Percentiles rank a stretch among this genome's conserved stretches.
Evolutionary conservation across 306 rosid genomes (phyloP).

Genomic region (Medicago arabica): DNA sequence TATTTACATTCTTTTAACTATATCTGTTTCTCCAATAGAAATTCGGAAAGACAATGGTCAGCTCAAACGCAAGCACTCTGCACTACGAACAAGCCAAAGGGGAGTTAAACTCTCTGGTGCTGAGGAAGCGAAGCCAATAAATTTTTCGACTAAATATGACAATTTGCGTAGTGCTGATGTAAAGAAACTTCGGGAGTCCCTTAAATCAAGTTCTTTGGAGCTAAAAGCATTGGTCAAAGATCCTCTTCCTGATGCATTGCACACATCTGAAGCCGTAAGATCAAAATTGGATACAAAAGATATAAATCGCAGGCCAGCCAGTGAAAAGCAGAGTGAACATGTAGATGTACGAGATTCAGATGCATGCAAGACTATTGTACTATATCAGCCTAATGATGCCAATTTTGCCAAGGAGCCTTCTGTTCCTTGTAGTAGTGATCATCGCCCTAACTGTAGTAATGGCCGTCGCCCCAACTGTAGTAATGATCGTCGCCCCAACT

Average conservation of each 20-base stretch:
- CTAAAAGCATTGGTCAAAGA: conserved; percentile 64
- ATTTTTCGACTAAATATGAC: conserved; percentile 28
- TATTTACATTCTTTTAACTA: conserved; percentile 2
- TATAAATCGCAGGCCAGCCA: conserved; percentile 34
- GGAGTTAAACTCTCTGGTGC: conserved; percentile 56
- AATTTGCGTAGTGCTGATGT: conserved; percentile 51
- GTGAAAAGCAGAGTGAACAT: conserved; percentile 45
- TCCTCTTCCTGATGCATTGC: conserved; percentile 80
- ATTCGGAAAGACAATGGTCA: conserved; percentile 33
- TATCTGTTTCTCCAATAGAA: conserved; percentile 41
- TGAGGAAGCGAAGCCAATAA: conserved; percentile 45
- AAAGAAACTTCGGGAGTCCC: conserved; percentile 61
- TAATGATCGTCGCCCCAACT: conserved; percentile 45
- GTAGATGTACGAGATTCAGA: conserved; percentile 41
- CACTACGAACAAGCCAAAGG: conserved; percentile 47
- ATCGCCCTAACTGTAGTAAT: conserved; percentile 46
- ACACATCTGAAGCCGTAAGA: conserved; percentile 51
- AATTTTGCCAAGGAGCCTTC: conserved; percentile 44
- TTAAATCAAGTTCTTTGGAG: conserved; percentile 68
- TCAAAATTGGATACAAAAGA: conserved; percentile 51
- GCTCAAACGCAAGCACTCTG: conserved; percentile 51
- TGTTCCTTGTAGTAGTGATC: conserved; percentile 36
- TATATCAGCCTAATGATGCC: conserved; percentile 45
- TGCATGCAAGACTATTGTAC: conserved; percentile 38
- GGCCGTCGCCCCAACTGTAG: conserved; percentile 45